Base-by-base conservation (phyloP, 1,139 yeast species). In the Scheffersomyces illinoinensis region DNA sequence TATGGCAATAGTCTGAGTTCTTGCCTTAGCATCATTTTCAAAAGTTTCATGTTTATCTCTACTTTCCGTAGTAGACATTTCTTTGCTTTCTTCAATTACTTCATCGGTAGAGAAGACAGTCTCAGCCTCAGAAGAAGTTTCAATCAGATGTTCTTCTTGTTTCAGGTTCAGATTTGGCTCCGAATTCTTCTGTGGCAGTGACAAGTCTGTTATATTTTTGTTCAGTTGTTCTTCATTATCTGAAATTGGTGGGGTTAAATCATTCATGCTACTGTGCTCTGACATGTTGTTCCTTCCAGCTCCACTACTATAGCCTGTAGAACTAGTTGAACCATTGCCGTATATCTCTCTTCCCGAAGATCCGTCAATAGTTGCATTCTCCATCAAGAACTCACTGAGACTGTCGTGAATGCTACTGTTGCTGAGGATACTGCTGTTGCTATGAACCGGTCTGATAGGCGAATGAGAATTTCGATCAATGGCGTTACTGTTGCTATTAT, bases 91-190 rank as follows among this genome's bases (percentile, higher is more conserved):
- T 48, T 48, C 26, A 21, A 48, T 14, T 20, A 24, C 21, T 20
- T 48, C 51, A 17, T 48, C 51, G n/a, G 26, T 48, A 14, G 51
- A 48, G 24, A 48, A 20, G 6, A 82, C 81, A 33, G 88, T 85
- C 59, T 83, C 87, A 0, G 85, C 78, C 52, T 83, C 87, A 1
- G 85, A 81, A 5, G 62, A 46, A 48, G 73, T 73, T 7, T 64
- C 64, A 52, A 61, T 56, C 50, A 56, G 52, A 47, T 59, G 60
- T 17, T 54, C 57, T 7, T 59, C 57, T 23, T 56, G 59, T 19
- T 59, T 56, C 20, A 58, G 49, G 2, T 56, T 54, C 52, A 52
- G 61, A 19, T 58, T 54, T 1, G 57, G 57, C 12, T 57, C 51
- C 4, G 56, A 57, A 8, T 54, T 53, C 2, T 56, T 56, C 10